Evolutionary conservation across 345 rosid genomes (phyloP), one percentile per base, ranked within the genome.

Genomic region (Camelina sativa): DNA sequence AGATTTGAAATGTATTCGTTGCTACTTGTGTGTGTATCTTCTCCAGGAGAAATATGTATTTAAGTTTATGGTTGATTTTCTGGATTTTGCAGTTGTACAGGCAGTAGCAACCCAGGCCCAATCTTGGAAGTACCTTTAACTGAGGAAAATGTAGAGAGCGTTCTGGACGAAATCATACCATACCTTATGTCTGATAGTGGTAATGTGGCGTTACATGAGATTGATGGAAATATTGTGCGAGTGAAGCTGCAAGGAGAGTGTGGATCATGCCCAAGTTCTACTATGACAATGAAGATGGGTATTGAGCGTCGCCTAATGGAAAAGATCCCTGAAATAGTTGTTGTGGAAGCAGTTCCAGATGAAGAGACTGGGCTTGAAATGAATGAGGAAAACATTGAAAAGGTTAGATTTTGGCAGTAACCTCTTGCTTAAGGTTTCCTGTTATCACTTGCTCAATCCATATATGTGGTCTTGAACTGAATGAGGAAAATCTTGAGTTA

Each of bases 221-320:
- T 95, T 48, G 99, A 95, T 82, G 97, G 97, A 17, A 92, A 92
- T 78, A 85, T 95, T 73, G 97, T 92, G 30, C 72, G 89, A 66
- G 83, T 95, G 47, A 95, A 90, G 84, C 75, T 95, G 59, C 99
- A 95, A 84, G 99, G 97, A 83, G 99, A 97, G 1, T 95, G 99
- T 17, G 97, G 99, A 11, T 95, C 99, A 35, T 95, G 99, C 75
- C 96, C 97, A 1, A 88, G 93, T 80, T 87, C 99, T 60, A 87
- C 82, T 56, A 85, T 57, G 81, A 95, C 99, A 0, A 92, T 95
- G 99, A 92, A 95, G 84, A 69, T 95, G 92, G 99, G 99, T 57
- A 90, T 95, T 13, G 99, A 92, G 86, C 90, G 86, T 23, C 95
- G 97, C 3, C 73, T 92, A 28, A 95, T 92, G 97, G 99, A 92